A percentile compares a stretch with the other conserved stretches of the same genome.
Conservation (phyloP, 345 rosid genomes). For the Acer saccharum region DNA sequence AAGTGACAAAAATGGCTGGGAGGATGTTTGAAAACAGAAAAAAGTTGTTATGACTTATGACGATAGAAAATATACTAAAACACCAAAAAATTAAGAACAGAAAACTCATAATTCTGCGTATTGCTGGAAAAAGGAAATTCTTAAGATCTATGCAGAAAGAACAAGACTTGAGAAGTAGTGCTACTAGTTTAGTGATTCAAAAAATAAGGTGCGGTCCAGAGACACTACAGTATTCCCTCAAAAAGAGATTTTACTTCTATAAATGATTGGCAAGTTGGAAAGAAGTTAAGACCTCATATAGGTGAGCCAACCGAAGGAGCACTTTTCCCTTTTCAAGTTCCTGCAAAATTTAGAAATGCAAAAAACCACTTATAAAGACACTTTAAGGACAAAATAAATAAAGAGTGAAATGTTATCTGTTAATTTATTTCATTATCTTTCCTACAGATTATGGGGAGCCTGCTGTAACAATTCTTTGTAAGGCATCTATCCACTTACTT, state of each 20-base stretch:
- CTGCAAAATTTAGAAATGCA: conserved; percentile 38
- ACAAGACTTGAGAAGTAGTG: not conserved
- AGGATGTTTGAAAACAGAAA: not conserved
- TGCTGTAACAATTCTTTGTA: not conserved
- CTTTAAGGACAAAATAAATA: not conserved
- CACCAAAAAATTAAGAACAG: not conserved
- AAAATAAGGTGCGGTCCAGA: not conserved
- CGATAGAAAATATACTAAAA: not conserved
- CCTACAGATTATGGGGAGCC: not conserved
- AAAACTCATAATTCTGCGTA: not conserved
- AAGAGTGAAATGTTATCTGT: not conserved
- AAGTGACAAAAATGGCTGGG: not conserved
- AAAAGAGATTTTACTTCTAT: not conserved
- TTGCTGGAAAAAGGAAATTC: not conserved
- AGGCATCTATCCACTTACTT: conserved; percentile 44
- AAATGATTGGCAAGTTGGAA: conserved; percentile 13
- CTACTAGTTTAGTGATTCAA: not conserved
- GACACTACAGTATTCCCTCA: not conserved
- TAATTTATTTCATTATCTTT: not conserved
- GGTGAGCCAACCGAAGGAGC: conserved; percentile 88
- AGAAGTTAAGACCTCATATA: conserved; percentile 65
- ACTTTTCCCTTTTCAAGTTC: conserved; percentile 77
- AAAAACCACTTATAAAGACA: conserved; percentile 13
- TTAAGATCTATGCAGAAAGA: not conserved
- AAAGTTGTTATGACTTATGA: not conserved